Conservation (phyloP, 2,329 filamentous ascomycete genomes). For the Nothophaeocryptopus gaeumannii region DNA sequence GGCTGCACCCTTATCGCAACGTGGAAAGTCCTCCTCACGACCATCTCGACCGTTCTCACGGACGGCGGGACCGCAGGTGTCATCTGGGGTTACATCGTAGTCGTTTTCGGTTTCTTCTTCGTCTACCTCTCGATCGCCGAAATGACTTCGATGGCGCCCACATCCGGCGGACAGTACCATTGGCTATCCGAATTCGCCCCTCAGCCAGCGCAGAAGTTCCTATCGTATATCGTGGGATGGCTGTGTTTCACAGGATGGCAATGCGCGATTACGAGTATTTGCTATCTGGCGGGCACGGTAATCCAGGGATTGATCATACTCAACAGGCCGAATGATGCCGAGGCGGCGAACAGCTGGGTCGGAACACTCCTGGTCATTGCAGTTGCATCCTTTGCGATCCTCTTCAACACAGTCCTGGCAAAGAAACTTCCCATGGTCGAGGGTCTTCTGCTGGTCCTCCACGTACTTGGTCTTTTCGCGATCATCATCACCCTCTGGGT, state of each 20-base stretch:
- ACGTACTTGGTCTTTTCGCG: conserved; percentile 54
- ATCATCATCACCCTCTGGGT: conserved; percentile 50
- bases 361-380: conserved; percentile 50
- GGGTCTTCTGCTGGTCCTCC: conserved; percentile 48
- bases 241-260: conserved; percentile 14
- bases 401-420: conserved; percentile 47
- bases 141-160: conserved; percentile 2
- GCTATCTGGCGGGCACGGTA: conserved; percentile 7
- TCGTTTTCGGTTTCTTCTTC: conserved; percentile 3
- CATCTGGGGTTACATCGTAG: conserved; percentile 9
- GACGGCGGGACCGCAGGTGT: conserved; percentile 7
- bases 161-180: neutral
- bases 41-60: conserved; percentile 6
- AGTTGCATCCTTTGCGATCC: conserved; percentile 37
- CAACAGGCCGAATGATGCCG: conserved; percentile 12
- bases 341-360: conserved; percentile 37
- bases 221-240: conserved; percentile 18
- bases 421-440: conserved; percentile 49
- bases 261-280: conserved; percentile 10
- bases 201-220: conserved; percentile 5
- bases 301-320: conserved; percentile 16
- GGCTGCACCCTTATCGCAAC: conserved; percentile 10
- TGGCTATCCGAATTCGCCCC: conserved; percentile 4
- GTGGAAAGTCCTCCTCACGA: conserved; percentile 10
- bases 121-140: conserved; percentile 9